These are phyloP conservation scores for Calocybe gambosa DNA, from an alignment of 1,284 basidiomycete species.

Conservation along the genomic window DNA sequence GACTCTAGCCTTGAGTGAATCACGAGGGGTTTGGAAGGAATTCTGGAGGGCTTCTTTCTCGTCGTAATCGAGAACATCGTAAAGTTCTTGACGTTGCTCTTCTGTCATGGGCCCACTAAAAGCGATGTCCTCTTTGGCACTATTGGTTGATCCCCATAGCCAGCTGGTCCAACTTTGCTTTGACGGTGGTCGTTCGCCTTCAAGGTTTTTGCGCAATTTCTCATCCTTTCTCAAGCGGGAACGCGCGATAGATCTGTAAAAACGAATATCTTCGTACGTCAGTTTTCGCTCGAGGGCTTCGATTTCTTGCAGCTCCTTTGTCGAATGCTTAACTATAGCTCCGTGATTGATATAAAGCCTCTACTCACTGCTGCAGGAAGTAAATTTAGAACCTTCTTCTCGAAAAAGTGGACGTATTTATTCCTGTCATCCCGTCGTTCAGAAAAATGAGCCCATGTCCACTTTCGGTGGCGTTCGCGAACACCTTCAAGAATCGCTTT, in stretches of 20 bases:
- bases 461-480: conserved; percentile 77
- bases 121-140: conserved; percentile 40
- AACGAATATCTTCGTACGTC: conserved; percentile 93
- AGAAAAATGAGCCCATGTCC: conserved; percentile 92
- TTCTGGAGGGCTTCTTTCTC: conserved; percentile 73
- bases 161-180: conserved; percentile 73
- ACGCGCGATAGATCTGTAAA: conserved; percentile 94
- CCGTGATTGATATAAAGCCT: not conserved
- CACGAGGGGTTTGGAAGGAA: conserved; percentile 66
- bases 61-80: conserved; percentile 93
- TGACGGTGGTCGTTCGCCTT: conserved; percentile 60
- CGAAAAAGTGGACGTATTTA: conserved; percentile 84
- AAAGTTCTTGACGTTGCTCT: conserved; percentile 89
- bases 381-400: conserved; percentile 61
- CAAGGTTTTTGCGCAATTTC: conserved; percentile 60
- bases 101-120: conserved; percentile 79
- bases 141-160: conserved; percentile 67
- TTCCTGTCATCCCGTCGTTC: conserved; percentile 86
- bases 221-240: conserved; percentile 86
- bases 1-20: conserved; percentile 79
- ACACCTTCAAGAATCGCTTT: conserved; percentile 83
- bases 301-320: conserved; percentile 60
- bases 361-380: conserved; percentile 40
- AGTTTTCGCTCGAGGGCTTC: conserved; percentile 78
- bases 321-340: conserved; percentile 4